Evolutionary conservation across 2,329 filamentous ascomycete genomes (phyloP).

Genomic region (Aureobasidium sp.): DNA sequence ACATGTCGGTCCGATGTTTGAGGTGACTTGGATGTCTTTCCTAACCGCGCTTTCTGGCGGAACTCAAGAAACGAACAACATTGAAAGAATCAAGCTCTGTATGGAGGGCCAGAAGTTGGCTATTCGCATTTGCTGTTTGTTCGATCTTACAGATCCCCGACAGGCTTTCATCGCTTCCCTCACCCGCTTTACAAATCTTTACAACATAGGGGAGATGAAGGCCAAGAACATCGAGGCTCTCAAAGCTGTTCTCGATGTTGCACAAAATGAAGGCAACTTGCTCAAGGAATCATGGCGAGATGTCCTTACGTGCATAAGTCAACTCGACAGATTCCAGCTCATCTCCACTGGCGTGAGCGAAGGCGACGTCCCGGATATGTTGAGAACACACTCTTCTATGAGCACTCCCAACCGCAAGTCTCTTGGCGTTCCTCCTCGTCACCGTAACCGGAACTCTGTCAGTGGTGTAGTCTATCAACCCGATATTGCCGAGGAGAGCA

Average conservation of each 20-base stretch:
- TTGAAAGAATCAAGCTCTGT: constrained; percentile 85
- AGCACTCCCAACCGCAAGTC: constrained; percentile 55
- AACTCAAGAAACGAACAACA: constrained; percentile 86
- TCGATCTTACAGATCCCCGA: constrained; percentile 85
- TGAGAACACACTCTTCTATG: constrained; percentile 49
- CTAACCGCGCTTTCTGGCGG: constrained; percentile 89
- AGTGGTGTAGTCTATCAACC: constrained; percentile 48
- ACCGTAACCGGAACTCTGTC: constrained; percentile 36
- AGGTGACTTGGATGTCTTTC: constrained; percentile 98
- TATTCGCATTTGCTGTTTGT: constrained; percentile 85
- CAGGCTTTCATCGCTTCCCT: constrained; percentile 92
- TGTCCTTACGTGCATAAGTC: constrained; percentile 87
- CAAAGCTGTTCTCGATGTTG: constrained; percentile 84
- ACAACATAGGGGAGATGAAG: constrained; percentile 90
- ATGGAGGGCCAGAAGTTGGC: constrained; percentile 94
- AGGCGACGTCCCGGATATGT: constrained; percentile 83
- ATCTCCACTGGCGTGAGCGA: constrained; percentile 94
- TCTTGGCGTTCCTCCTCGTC: constrained; percentile 52
- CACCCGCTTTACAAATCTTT: constrained; percentile 89
- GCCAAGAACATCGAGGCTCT: constrained; percentile 94
- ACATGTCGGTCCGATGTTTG: constrained; percentile 97
- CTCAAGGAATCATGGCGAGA: constrained; percentile 92
- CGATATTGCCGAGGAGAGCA: constrained; percentile 85
- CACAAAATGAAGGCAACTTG: constrained; percentile 84
- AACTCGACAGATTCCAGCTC: constrained; percentile 89